Evolutionary conservation across 2,329 filamentous ascomycete genomes (phyloP), one percentile per base, ranked within the genome.

Genomic region (Cladorrhinum sp.): DNA sequence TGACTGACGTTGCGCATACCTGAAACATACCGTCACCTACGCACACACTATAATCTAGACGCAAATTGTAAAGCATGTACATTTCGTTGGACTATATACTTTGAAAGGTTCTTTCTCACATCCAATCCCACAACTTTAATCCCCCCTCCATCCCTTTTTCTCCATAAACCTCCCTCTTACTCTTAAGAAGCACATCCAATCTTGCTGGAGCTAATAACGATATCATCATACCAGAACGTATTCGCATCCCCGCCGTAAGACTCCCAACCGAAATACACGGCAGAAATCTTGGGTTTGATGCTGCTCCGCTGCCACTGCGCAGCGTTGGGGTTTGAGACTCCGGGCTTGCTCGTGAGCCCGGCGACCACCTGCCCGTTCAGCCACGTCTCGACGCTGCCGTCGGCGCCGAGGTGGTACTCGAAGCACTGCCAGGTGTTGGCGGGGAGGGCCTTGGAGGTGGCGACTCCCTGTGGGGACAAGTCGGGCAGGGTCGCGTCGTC

Each of bases 161-260:
- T n/a, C 41, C 41, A 13, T n/a, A 45, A 45, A 45, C 41, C 16
- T 4, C 41, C 8, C 41, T 18, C 16, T 32, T 41, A 13, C 41
- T 16, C 18, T 45, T 20, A 45, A 45, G 18, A 45, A 45, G 18
- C n/a, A 45, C 83, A 85, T 32, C 82, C 82, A 64, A 83, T 74
- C 32, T 81, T 74, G 18, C 69, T 78, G 48, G 76, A 76, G 65
- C 73, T 73, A 52, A 86, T 70, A 6, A 72, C 77, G 64, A 86
- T 78, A 67, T 87, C 84, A 65, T 87, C 84, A 63, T 85, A 86
- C 83, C 83, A 86, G 66, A 86, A 81, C 1, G 84, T 87, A 71
- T 86, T 86, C 2, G 75, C 72, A 62, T 84, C 83, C 0, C 82
- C 82, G 9, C 83, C 81, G 65, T 87, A 87, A 3, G 79, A 82